These are phyloP conservation scores for Plantago coronopus DNA, from an alignment of 305 asterid species.

Conservation along the genomic window DNA sequence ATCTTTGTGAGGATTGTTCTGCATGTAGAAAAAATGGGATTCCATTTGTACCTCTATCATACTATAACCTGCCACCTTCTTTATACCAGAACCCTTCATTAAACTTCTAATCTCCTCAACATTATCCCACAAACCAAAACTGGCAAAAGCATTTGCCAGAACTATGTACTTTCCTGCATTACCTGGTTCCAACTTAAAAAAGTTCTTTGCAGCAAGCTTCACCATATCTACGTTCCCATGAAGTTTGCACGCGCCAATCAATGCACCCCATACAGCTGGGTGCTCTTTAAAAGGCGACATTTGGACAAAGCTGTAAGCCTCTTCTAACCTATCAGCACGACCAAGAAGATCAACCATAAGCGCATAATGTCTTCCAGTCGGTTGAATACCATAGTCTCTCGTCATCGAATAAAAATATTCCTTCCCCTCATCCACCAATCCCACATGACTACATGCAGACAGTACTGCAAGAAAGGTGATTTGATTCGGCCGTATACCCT, in stretches of 20 bases:
- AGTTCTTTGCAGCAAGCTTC: slow-evolving; percentile 71
- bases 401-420: slow-evolving; percentile 63
- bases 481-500: slow-evolving; percentile 78
- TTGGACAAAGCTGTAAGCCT: slow-evolving; percentile 59
- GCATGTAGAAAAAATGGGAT: slow-evolving; percentile 77
- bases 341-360: slow-evolving; percentile 83
- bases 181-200: slow-evolving; percentile 71
- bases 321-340: slow-evolving; percentile 75
- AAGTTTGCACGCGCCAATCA: slow-evolving; percentile 75
- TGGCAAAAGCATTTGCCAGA: slow-evolving; percentile 76
- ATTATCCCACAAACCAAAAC: slow-evolving; percentile 79
- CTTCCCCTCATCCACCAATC: slow-evolving; percentile 67
- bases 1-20: slow-evolving; percentile 63
- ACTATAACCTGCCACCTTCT: slow-evolving; percentile 84
- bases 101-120: slow-evolving; percentile 69
- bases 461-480: slow-evolving; percentile 83
- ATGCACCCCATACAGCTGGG: slow-evolving; percentile 86
- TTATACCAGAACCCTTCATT: slow-evolving; percentile 77
- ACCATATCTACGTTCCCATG: slow-evolving; percentile 70
- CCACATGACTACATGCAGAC: slow-evolving; percentile 85
- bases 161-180: slow-evolving; percentile 86
- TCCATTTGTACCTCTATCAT: slow-evolving; percentile 81
- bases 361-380: slow-evolving; percentile 72
- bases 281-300: slow-evolving; percentile 60
- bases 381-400: slow-evolving; percentile 67